Evolutionary conservation across 352 stramenopile genomes (phyloP).

Genomic region (Pythium folliculosum): DNA sequence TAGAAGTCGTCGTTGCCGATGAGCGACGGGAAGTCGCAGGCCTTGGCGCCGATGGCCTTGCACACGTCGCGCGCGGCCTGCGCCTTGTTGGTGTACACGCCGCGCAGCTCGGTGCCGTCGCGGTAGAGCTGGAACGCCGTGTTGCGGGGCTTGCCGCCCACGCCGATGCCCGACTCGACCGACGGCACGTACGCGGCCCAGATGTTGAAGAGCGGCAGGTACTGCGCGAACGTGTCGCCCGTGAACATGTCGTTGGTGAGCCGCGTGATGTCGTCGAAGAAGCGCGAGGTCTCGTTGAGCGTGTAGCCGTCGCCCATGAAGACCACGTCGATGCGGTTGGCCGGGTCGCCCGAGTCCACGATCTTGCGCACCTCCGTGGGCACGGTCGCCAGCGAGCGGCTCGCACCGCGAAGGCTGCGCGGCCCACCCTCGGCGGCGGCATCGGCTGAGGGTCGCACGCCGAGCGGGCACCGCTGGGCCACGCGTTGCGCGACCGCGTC

Average conservation of each 20-base stretch:
- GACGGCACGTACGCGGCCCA: constrained; percentile 19
- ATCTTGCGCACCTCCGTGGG: constrained; percentile 27
- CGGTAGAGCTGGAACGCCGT: constrained; percentile 23
- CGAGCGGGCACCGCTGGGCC: constrained; percentile 18
- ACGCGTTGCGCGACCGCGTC: constrained; percentile 16
- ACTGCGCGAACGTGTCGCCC: constrained; percentile 24
- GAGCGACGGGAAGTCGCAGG: constrained; percentile 38
- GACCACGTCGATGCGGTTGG: constrained; percentile 46
- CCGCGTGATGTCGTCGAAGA: constrained; percentile 41
- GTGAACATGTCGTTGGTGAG: constrained; percentile 45
- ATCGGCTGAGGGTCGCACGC: constrained; percentile 5
- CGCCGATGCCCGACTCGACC: constrained; percentile 15
- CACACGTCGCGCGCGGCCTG: constrained; percentile 22
- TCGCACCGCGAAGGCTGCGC: background rate
- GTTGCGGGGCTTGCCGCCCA: constrained; percentile 2
- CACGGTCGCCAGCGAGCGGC: background rate
- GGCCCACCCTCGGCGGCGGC: background rate
- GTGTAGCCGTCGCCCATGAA: constrained; percentile 56
- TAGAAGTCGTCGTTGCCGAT: constrained; percentile 46
- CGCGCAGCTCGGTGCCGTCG: constrained; percentile 19
- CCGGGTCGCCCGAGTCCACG: constrained; percentile 38
- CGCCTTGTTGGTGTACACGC: constrained; percentile 25
- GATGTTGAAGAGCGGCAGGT: constrained; percentile 25
- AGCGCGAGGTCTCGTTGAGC: constrained; percentile 23
- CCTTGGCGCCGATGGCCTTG: constrained; percentile 9